Evolutionary conservation across 2,329 filamentous ascomycete genomes (phyloP).

Genomic region (Zasmidium angulare): DNA sequence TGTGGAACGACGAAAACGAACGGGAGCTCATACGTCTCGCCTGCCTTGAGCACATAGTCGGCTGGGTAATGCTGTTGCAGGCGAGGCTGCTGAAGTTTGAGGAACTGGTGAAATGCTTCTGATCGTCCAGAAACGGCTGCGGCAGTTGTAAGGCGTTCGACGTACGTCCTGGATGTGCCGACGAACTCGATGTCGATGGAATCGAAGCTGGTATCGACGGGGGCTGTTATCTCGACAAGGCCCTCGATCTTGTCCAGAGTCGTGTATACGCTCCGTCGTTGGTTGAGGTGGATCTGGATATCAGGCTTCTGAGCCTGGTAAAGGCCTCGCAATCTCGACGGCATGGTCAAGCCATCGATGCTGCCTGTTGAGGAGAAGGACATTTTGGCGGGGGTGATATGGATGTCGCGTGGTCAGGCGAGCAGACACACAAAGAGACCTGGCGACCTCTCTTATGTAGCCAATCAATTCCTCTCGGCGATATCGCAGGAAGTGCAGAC

Average conservation of each 20-base stretch:
- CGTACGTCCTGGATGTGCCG: conserved; percentile 52
- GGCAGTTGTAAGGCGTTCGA: conserved; percentile 55
- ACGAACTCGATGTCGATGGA: conserved; percentile 59
- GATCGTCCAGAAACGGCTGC: conserved; percentile 55
- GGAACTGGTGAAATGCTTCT: conserved; percentile 60
- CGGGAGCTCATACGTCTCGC: conserved; percentile 57
- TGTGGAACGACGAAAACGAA: conserved; percentile 65
- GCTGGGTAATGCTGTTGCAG: conserved; percentile 53
- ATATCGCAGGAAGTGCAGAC: background rate
- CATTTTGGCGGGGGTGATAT: conserved; percentile 11
- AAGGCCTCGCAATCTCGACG: conserved; percentile 26
- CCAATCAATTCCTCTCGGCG: conserved; percentile 6
- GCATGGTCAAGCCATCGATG: conserved; percentile 24
- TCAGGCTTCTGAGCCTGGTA: conserved; percentile 37
- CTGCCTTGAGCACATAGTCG: conserved; percentile 55
- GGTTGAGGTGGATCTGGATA: conserved; percentile 45
- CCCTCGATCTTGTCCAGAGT: conserved; percentile 60
- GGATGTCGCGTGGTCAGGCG: conserved; percentile 7
- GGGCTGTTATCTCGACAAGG: conserved; percentile 49
- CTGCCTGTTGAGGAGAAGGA: conserved; percentile 9
- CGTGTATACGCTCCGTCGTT: conserved; percentile 49
- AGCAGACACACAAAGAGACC: conserved; percentile 1
- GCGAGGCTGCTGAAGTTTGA: conserved; percentile 63
- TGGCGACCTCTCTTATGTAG: background rate
- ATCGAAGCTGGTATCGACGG: conserved; percentile 57